Percentiles rank a stretch among this genome's conserved stretches.
phyloP scores from a whole-genome alignment of 768 basidiomycete species.

The Macrolepiota fuliginosa region DNA sequence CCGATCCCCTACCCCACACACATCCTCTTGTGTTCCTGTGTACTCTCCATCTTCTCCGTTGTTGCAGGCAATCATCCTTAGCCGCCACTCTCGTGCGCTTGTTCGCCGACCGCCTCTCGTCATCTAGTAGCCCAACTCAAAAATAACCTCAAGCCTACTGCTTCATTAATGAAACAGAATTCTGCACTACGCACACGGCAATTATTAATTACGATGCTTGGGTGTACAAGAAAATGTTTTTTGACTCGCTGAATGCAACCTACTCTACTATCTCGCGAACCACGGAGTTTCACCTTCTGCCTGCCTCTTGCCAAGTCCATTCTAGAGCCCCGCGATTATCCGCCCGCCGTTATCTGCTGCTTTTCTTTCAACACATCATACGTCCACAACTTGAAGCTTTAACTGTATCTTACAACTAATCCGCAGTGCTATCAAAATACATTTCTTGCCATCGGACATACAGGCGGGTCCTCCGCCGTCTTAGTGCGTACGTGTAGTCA shows the following conservation, averaged over 20 bases:
- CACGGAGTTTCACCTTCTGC: background rate
- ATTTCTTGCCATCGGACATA: background rate
- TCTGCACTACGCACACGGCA: background rate
- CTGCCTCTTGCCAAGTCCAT: background rate
- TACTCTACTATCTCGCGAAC: background rate
- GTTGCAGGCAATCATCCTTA: background rate
- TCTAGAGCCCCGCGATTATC: background rate
- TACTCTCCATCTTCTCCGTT: background rate
- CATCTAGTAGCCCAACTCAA: too few species aligned
- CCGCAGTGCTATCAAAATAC: background rate
- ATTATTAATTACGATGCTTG: background rate
- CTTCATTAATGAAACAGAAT: background rate
- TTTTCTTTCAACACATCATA: background rate
- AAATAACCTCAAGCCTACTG: background rate
- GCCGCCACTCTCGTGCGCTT: background rate
- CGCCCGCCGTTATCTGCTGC: background rate
- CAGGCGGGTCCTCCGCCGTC: conserved; percentile 1
- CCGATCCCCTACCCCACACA: too few species aligned
- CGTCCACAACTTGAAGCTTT: background rate
- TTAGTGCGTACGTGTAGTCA: background rate
- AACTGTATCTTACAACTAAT: background rate
- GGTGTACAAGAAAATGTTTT: background rate
- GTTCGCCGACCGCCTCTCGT: background rate
- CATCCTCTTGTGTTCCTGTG: too few species aligned
- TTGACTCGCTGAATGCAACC: background rate